Base-by-base conservation (phyloP, 2,329 filamentous ascomycete genomes). In the Xylaria sp. region DNA sequence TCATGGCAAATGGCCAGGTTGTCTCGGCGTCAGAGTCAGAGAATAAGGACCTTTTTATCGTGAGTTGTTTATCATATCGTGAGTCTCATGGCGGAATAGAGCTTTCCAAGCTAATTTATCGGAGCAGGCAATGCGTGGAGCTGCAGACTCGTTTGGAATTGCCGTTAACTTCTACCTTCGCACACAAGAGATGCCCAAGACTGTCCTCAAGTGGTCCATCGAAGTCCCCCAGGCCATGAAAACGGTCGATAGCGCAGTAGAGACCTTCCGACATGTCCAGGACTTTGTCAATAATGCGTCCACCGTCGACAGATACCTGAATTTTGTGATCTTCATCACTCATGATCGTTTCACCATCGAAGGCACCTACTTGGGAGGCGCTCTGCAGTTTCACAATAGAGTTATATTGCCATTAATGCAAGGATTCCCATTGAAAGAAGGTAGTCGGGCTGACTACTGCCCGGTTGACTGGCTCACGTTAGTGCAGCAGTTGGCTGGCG, bases 121-220 rank as follows among this genome's bases (percentile, higher is more conserved):
- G 9, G 17, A 53, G 6, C 36, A 80, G 79, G 80, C 78, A n/a
- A 74, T 82, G 69, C 77, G 79, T 59, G 80, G 80, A 17, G 80
- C 80, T 5, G 80, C 77, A 7, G 77, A 79, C 17, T 80, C 79
- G 2, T 80, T 81, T 53, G 80, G 80, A 10, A 77, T 82, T 58
- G 75, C 77, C 5, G 76, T 75, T 39, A 75, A 71, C 4, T 81
- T 82, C 64, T 73, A 78, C 38, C 73, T 81, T 4, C 67, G 74
- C 29, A 79, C 80, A 0, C 72, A 73, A 3, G 65, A 71, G 5
- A 77, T 77, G 1, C 79, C 80, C 3, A 36, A 73, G 9, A 69
- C 71, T 3, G 77, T 82, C 1, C 65, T 84, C 44, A 77, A 80
- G 42, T 84, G 78, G 65, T 42, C 56, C 1, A 57, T 75, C 11